Conservation (phyloP, 2,329 filamentous ascomycete genomes). For the Cercospora beticola region DNA sequence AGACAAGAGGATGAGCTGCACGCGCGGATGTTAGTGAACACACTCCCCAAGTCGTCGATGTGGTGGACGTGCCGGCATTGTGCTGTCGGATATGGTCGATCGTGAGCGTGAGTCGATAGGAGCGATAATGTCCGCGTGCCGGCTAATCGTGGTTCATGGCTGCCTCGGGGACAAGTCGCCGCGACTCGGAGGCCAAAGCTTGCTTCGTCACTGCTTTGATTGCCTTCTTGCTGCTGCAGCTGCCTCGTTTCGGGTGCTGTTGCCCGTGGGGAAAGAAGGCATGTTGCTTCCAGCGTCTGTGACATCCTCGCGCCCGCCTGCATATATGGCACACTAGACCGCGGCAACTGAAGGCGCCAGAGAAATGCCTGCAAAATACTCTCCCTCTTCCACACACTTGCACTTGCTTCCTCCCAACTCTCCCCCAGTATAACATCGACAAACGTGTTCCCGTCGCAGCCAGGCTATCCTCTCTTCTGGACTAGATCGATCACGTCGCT, state of each 20-base stretch:
- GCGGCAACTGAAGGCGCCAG: neutral
- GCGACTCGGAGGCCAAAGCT: neutral
- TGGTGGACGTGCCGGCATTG: slow-evolving; percentile 14
- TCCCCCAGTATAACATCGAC: neutral
- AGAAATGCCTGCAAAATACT: neutral
- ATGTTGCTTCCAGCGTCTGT: neutral
- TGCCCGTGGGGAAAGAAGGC: neutral
- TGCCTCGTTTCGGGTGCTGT: neutral
- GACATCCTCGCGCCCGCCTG: neutral
- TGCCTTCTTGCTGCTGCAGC: neutral
- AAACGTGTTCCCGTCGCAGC: neutral
- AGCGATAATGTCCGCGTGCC: neutral
- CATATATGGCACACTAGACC: neutral
- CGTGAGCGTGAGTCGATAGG: neutral
- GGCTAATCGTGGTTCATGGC: neutral
- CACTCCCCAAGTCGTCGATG: neutral
- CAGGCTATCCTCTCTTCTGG: neutral
- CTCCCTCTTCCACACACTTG: neutral
- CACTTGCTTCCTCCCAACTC: neutral
- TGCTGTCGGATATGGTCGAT: neutral
- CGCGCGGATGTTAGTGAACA: neutral
- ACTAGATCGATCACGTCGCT: neutral
- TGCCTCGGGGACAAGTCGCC: neutral
- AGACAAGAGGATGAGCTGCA: slow-evolving; percentile 33
- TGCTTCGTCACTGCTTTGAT: neutral